Conservation (phyloP, 495 filamentous ascomycete species). For the Neurospora sp. region DNA sequence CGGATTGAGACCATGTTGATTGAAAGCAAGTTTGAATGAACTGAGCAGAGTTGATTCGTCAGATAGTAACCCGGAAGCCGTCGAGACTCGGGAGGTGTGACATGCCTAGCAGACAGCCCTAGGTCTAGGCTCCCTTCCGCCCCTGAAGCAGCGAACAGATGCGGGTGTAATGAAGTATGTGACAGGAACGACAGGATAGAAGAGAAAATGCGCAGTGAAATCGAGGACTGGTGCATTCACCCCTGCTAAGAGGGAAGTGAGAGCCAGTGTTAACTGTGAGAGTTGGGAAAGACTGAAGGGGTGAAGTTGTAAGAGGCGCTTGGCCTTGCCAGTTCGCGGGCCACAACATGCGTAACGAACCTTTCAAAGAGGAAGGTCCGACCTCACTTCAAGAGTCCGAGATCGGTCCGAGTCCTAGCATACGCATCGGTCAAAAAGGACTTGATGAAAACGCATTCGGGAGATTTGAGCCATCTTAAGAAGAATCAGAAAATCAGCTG, state of each 20-base stretch:
- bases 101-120: neutral
- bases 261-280: neutral
- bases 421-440: neutral
- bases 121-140: neutral
- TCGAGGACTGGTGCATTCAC: neutral
- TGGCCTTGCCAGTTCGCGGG: neutral
- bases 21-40: neutral
- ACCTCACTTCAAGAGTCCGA: neutral
- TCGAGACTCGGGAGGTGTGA: neutral
- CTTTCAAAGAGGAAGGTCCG: neutral
- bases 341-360: neutral
- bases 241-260: neutral
- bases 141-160: too few relatives aligned
- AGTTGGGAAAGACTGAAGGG: neutral
- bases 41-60: neutral
- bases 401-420: neutral
- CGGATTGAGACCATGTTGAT: neutral
- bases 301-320: neutral
- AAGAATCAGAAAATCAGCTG: neutral
- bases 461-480: neutral
- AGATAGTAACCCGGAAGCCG: neutral
- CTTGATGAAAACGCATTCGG: neutral
- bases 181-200: neutral
- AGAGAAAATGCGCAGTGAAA: neutral
- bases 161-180: neutral